Evolutionary conservation across 805 yeast species (phyloP), one percentile per base, ranked within the genome.

Genomic region (Wickerhamiella azymoides): DNA sequence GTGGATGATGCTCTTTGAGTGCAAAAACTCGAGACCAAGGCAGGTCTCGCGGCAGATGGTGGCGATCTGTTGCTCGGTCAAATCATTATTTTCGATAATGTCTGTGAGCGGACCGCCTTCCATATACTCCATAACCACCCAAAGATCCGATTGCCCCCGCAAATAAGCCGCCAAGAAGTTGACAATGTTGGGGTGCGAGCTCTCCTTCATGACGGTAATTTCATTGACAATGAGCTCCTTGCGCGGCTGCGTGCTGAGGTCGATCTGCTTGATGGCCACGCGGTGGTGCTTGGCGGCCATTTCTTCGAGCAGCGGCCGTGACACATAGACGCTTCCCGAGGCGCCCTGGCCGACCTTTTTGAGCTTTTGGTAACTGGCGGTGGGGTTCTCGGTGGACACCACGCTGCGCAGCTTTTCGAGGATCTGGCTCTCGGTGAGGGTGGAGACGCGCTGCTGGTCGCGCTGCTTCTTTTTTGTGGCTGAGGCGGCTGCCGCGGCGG

Each of bases 121-220:
- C 99, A 92, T 92, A 62, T 79, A 93, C 63, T 92, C 99, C 99
- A 92, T 92, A 27, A 93, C 83, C n/a, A 92, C 98, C 96, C 97
- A 89, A 49, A 92, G 69, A 57, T 92, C 96, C 17, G 48, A 46
- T 14, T 46, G 43, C 3, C 85, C 84, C 46, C 86, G 72, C 51
- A 89, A 66, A 58, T 84, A 93, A 1, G 96, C 85, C 59, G 89
- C 97, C 49, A 92, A 65, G 63, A 84, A 92, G 61, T 89, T 92
- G 48, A 92, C 98, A 63, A 92, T 92, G 61, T 92, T 92, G 50
- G 82, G 80, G 65, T 92, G 97, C 52, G 83, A 88, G 13, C 93
- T 80, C 58, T 86, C 96, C 61, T 85, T 85, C 98, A 92, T 92
- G 19, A 92, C 96, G 54, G 89, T 66, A 54, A 92, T 92, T 66